These are phyloP conservation scores for Phytopythium vexans DNA, from an alignment of 352 stramenopile species.

Conservation along the genomic window DNA sequence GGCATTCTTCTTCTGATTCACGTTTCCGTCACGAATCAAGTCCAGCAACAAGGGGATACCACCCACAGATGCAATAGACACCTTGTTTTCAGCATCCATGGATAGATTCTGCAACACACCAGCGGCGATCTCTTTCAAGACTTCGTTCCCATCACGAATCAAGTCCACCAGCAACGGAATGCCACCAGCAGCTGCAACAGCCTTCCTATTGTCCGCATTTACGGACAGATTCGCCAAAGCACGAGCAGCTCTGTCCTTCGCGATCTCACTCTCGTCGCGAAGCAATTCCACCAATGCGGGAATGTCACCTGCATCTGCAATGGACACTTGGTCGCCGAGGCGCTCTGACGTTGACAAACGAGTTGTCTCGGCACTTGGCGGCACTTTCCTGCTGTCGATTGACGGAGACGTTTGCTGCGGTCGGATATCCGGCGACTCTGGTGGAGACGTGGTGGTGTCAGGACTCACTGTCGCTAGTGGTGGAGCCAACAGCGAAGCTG, in stretches of 20 bases:
- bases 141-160: background rate
- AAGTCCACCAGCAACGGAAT: conserved; percentile 1
- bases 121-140: background rate
- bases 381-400: too few species aligned
- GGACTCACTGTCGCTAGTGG: too few species aligned
- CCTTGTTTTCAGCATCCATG: background rate
- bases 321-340: background rate
- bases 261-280: too few species aligned
- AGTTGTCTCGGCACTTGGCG: too few species aligned
- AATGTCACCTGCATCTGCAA: background rate
- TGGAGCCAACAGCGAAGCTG: too few species aligned
- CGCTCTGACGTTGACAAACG: too few species aligned
- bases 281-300: background rate
- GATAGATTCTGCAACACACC: background rate
- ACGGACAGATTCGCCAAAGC: background rate
- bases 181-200: background rate
- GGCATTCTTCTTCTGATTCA: background rate
- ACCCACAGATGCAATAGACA: background rate
- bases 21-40: background rate
- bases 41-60: background rate
- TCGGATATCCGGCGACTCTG: too few species aligned
- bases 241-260: background rate
- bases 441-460: too few species aligned
- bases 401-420: too few species aligned
- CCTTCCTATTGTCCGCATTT: background rate